Base-by-base conservation (phyloP, 108 stramenopile genomes). In the Schizochytrium sp. region DNA sequence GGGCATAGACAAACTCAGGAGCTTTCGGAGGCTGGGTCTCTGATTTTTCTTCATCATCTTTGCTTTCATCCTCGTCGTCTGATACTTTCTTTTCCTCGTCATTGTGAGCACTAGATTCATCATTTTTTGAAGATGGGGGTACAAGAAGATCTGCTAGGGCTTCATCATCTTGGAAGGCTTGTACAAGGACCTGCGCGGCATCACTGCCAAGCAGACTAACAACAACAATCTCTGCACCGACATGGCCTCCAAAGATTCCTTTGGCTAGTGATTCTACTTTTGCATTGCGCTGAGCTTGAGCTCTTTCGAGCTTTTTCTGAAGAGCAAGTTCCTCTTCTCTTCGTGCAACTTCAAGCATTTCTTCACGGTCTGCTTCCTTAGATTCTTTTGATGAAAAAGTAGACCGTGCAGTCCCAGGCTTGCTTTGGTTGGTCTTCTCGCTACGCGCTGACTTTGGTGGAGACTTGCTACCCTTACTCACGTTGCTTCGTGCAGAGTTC, bases 401-500 rank as follows among this genome's bases (percentile, higher is more conserved):
- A 28, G 28, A 28, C 28, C 28, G 28, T 28, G 28, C 28, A 28
- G 28, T 28, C 28, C 28, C 28, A 28, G 28, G 28, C 28, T 15
- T 8, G 64, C 64, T 12, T 28, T 38, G 10, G 12, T 69, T 69
- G 64, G 0, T 4, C 64, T 69, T 69, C 28, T 15, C 5, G 2
- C 64, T 69, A 7, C 64, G 64, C 5, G 64, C 64, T 38, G 42
- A 44, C 12, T 0, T 15, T 7, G 10, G 12, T 3, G 64, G 64
- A 7, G 64, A 69, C 57, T 10, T 10, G 28, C 28, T 28, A 28
- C 28, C 28, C 57, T 58, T 58, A 10, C 13, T 15, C 13, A 10
- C 57, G 13, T 10, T 17, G 64, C 64, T 69, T 3, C 64, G 64
- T 15, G 64, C 64, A 38, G 64, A 60, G 59, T 60, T 60, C 59